A percentile compares a stretch with the other conserved stretches of the same genome.
These are phyloP conservation scores for Nitzschia sp. DNA, from an alignment of 108 stramenopile species.

Conservation along the genomic window DNA sequence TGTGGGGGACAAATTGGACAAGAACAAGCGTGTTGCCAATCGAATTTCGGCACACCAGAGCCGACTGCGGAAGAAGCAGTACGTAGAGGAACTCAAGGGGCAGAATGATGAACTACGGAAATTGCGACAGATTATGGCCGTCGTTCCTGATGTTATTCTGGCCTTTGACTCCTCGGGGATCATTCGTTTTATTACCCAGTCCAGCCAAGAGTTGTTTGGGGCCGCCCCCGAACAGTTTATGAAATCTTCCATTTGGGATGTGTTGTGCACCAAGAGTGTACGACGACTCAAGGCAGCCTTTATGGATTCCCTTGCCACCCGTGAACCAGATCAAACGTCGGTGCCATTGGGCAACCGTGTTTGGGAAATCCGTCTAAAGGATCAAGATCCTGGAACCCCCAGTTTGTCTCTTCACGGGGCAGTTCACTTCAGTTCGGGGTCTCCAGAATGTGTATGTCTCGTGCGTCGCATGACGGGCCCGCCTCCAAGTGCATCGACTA, in stretches of 20 bases:
- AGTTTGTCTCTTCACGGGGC: conserved; percentile 73
- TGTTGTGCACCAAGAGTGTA: conserved; percentile 66
- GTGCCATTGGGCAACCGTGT: conserved; percentile 66
- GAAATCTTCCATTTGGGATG: conserved; percentile 76
- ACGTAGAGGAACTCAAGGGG: conserved; percentile 89
- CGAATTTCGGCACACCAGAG: conserved; percentile 87
- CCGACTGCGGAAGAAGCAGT: conserved; percentile 92
- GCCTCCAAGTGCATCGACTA: no score
- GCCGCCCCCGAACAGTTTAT: conserved; percentile 52
- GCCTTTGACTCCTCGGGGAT: conserved; percentile 82
- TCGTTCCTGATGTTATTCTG: conserved; percentile 82
- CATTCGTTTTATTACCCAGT: conserved; percentile 72
- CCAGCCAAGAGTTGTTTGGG: conserved; percentile 55
- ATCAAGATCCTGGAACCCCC: conserved; percentile 41
- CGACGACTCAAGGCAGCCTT: conserved; percentile 80
- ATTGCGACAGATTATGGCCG: conserved; percentile 76
- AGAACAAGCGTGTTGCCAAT: conserved; percentile 81
- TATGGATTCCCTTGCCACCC: conserved; percentile 83
- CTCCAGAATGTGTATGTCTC: conserved; percentile 82
- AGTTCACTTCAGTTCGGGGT: conserved; percentile 73
- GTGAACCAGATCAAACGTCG: conserved; percentile 54
- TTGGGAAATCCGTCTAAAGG: conserved; percentile 59
- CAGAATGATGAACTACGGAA: conserved; percentile 77
- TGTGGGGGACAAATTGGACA: conserved; percentile 72
- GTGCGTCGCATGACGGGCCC: conserved; percentile 48